Evolutionary conservation across 768 basidiomycete species (phyloP).

Genomic region (Myochromella boudieri): DNA sequence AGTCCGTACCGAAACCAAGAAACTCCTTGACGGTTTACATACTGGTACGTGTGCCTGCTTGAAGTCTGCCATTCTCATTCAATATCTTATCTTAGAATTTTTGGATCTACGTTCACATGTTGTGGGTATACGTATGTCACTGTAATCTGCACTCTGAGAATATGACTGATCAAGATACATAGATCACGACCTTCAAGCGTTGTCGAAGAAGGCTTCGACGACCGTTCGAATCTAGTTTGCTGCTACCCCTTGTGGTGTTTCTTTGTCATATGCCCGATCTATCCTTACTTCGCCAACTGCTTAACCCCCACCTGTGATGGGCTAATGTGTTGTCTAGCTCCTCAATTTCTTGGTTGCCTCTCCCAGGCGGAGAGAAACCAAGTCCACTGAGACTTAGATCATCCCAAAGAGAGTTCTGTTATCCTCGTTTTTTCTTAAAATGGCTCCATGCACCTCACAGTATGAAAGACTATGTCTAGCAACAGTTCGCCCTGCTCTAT

Average conservation of each 20-base stretch:
- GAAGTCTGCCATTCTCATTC: too few relatives aligned
- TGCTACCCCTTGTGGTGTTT: not conserved
- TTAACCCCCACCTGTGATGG: too few relatives aligned
- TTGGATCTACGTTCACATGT: slow-evolving; percentile 79
- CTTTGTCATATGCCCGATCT: not conserved
- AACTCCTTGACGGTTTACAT: slow-evolving; percentile 80
- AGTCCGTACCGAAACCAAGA: slow-evolving; percentile 81
- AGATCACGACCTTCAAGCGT: slow-evolving; percentile 81
- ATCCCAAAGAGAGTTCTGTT: not conserved
- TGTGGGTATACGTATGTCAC: slow-evolving; percentile 79
- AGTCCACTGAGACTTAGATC: not conserved
- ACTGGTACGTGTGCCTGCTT: too few relatives aligned
- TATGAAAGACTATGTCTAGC: too few relatives aligned
- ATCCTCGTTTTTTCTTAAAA: not conserved
- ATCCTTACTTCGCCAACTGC: too few relatives aligned
- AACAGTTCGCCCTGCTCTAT: too few relatives aligned
- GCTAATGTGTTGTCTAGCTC: not conserved
- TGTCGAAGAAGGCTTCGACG: slow-evolving; percentile 67
- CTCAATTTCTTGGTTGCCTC: not conserved
- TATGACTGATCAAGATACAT: slow-evolving; percentile 11
- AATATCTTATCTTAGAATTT: slow-evolving; percentile 56
- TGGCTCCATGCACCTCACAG: slow-evolving; percentile 2
- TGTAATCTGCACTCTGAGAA: not conserved
- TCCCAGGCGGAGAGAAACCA: not conserved
- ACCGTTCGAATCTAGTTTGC: slow-evolving; percentile 52